Evolutionary conservation across 1,139 yeast genomes (phyloP), one percentile per base, ranked within the genome.

Genomic region (Debaryomyces sp.): DNA sequence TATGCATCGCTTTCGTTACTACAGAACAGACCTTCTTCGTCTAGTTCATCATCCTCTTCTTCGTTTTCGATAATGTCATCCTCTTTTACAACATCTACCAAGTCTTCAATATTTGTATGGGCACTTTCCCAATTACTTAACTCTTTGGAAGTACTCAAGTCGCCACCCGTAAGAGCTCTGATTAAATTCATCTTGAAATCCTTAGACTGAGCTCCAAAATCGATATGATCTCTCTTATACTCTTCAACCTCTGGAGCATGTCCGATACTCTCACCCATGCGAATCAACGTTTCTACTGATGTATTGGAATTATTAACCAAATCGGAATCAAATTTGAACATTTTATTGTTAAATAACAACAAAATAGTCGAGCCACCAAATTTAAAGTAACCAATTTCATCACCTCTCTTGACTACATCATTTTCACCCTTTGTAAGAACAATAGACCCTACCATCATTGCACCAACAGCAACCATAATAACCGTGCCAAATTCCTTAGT

Each of bases 361-460:
- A 94, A 72, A 13, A 90, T 77, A 0, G 99, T 94, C 0, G 96
- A 89, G 0, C 98, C 99, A 13, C 99, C 99, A 71, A 92, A 94
- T 63, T 91, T 89, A 75, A 94, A 94, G 62, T 89, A 92, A 0
- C 99, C 99, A 38, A 94, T 70, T 61, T 94, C 98, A 41, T 89
- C 95, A 6, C 94, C 89, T 47, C 94, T 75, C 13, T 68, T 60
- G 6, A 92, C 77, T 0, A 50, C 44, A 37, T 84, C 83, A 3
- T 89, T 90, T 41, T 77, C 81, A 45, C 77, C 62, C 12, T 84
- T 85, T 0, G 94, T 85, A 33, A 92, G 67, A 0, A 90, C 80
- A 3, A 86, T 91, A 2, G 96, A 87, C 0, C 98, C 98, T 4
- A 94, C 99, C 97, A 94, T 91, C 98, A 94, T 94, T 1, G 99